Conservation (phyloP, 2,329 filamentous ascomycete species). For the Macrophomina pseudophaseolina region DNA sequence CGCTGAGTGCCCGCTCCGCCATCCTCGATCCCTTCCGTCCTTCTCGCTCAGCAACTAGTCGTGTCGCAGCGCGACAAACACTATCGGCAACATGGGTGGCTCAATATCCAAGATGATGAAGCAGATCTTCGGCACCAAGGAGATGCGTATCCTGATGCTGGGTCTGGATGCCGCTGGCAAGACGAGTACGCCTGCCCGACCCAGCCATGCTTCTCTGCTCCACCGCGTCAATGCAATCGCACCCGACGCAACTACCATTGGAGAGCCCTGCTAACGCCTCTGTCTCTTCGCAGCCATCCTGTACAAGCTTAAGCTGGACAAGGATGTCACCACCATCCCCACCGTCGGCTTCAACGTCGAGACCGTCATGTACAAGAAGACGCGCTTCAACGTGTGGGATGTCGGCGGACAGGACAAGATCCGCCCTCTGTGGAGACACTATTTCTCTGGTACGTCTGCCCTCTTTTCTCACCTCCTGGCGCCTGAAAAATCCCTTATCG, state of each 20-base stretch:
- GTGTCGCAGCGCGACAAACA: constrained; percentile 18
- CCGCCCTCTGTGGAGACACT: constrained; percentile 98
- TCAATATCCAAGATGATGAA: constrained; percentile 94
- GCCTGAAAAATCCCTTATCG: background rate
- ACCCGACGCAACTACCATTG: background rate
- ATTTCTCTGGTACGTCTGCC: constrained; percentile 76
- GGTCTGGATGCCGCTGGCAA: constrained; percentile 97
- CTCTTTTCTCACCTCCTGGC: background rate
- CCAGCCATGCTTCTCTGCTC: constrained; percentile 14
- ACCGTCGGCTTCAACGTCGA: constrained; percentile 99
- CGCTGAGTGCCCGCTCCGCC: background rate
- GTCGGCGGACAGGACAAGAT: constrained; percentile 99
- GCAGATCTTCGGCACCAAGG: constrained; percentile 99
- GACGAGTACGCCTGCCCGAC: constrained; percentile 65
- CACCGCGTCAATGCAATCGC: constrained; percentile 7
- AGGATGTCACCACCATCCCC: constrained; percentile 98
- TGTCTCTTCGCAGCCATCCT: constrained; percentile 69
- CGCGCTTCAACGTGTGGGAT: constrained; percentile 99
- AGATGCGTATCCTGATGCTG: constrained; percentile 98
- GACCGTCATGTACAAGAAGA: constrained; percentile 99
- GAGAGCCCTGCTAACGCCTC: constrained; percentile 11
- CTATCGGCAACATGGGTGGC: constrained; percentile 75
- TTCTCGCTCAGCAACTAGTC: background rate
- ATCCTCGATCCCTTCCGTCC: constrained; percentile 11
- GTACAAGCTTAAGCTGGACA: constrained; percentile 99